Evolutionary conservation across 305 asterid genomes (phyloP).

Genomic region (Galium porrigens): DNA sequence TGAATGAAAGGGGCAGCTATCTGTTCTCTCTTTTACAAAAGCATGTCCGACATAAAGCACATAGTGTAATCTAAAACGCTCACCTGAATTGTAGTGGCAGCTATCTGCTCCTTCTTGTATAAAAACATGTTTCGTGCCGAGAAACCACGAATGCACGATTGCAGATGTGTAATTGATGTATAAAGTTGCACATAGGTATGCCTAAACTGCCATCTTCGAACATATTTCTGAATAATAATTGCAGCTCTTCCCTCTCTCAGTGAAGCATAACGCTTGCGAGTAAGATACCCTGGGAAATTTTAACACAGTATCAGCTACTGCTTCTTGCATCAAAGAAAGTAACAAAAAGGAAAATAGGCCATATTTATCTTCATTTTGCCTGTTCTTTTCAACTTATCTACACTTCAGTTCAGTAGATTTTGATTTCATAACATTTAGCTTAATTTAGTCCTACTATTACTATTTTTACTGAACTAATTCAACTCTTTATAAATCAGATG

Average conservation of each 20-base stretch:
- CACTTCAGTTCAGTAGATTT: too few relatives aligned
- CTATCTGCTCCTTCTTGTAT: slow-evolving; percentile 45
- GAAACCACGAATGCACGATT: slow-evolving; percentile 66
- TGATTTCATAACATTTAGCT: too few relatives aligned
- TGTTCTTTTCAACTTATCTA: too few relatives aligned
- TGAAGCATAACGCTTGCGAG: slow-evolving; percentile 36
- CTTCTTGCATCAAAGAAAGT: neutral
- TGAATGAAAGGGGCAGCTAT: slow-evolving; percentile 75
- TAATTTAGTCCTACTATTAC: too few relatives aligned
- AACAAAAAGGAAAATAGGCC: neutral
- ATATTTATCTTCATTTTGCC: neutral
- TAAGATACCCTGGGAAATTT: slow-evolving; percentile 50
- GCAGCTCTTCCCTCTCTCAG: slow-evolving; percentile 58
- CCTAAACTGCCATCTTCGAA: slow-evolving; percentile 44
- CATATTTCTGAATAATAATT: slow-evolving; percentile 49
- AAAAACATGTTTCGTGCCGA: slow-evolving; percentile 46
- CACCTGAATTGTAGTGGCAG: slow-evolving; percentile 84
- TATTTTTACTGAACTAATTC: too few relatives aligned
- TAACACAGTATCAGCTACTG: slow-evolving; percentile 1
- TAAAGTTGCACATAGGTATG: slow-evolving; percentile 48
- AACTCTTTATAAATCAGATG: too few relatives aligned
- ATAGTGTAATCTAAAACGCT: slow-evolving; percentile 15
- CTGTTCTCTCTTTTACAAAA: slow-evolving; percentile 41
- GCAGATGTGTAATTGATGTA: slow-evolving; percentile 46
- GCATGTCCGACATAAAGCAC: slow-evolving; percentile 13